phyloP scores from a whole-genome alignment of 176 grass and related monocot species.

The Carex myosuroides region DNA sequence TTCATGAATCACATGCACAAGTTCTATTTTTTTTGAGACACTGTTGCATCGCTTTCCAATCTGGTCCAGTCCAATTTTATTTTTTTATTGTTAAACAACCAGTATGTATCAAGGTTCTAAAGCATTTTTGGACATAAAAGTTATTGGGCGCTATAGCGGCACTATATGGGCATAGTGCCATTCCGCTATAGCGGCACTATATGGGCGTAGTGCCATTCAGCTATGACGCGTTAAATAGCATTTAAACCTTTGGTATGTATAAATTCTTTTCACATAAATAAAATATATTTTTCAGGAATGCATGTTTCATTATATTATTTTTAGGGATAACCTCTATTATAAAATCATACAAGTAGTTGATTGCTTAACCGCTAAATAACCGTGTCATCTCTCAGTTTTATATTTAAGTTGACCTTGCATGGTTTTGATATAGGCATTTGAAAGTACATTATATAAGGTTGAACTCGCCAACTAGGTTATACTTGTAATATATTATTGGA shows the following conservation, averaged over 20 bases:
- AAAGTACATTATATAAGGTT: conserved; percentile 29
- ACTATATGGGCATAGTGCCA: too few relatives aligned
- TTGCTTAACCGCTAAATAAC: not conserved
- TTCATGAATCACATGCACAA: not conserved
- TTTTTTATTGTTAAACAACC: not conserved
- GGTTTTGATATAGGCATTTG: conserved; percentile 24
- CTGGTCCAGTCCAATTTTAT: not conserved
- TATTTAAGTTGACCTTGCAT: conserved; percentile 41
- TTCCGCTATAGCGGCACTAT: too few relatives aligned
- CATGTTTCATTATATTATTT: not conserved
- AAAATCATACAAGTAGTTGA: conserved; percentile 1
- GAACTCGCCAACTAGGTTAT: conserved; percentile 31
- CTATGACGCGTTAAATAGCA: too few relatives aligned
- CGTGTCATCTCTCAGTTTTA: not conserved
- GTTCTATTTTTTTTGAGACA: not conserved
- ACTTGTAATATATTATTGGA: conserved; percentile 31
- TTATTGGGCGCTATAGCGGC: too few relatives aligned
- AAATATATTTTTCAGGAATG: not conserved
- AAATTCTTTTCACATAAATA: not conserved
- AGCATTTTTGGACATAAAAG: too few relatives aligned
- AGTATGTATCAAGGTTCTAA: not conserved
- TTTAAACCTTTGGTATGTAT: not conserved
- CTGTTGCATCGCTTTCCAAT: not conserved
- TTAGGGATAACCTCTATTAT: not conserved
- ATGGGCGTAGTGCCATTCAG: too few relatives aligned